A percentile compares a stretch with the other conserved stretches of the same genome.
These are phyloP conservation scores for Dothideomycetes sp. DNA, from an alignment of 2,329 filamentous ascomycete genomes.

Conservation along the genomic window DNA sequence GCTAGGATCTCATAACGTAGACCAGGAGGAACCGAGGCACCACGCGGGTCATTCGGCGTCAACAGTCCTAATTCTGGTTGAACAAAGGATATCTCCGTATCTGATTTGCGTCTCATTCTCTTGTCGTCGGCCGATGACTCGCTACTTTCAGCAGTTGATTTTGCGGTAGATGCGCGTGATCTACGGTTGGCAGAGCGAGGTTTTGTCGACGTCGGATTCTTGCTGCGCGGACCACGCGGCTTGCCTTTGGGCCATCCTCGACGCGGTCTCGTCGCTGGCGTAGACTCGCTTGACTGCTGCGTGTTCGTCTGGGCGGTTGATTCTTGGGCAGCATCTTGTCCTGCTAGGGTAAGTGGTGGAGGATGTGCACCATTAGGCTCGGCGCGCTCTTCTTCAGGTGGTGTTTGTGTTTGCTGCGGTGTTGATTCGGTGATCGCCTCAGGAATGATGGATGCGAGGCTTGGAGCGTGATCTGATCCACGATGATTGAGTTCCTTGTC, in stretches of 20 bases:
- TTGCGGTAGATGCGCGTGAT: constrained; percentile 11
- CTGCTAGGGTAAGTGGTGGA: too few relatives aligned
- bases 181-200: constrained; percentile 32
- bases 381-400: constrained; percentile 15
- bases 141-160: constrained; percentile 7
- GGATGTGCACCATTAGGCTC: constrained; percentile 10
- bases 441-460: background rate
- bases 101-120: constrained; percentile 10
- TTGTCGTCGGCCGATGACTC: constrained; percentile 7
- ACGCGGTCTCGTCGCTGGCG: constrained; percentile 16
- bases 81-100: background rate
- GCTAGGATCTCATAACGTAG: constrained; percentile 12
- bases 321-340: too few relatives aligned
- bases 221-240: constrained; percentile 28
- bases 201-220: constrained; percentile 33
- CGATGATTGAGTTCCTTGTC: background rate
- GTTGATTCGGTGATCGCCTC: constrained; percentile 2
- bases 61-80: background rate
- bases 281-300: constrained; percentile 1
- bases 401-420: constrained; percentile 16
- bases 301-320: background rate
- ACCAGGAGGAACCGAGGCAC: constrained; percentile 12
- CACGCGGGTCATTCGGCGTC: background rate
- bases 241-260: constrained; percentile 40
- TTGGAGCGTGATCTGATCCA: background rate